Evolutionary conservation across 1,139 yeast genomes (phyloP).

Genomic region (Candida anutae): DNA sequence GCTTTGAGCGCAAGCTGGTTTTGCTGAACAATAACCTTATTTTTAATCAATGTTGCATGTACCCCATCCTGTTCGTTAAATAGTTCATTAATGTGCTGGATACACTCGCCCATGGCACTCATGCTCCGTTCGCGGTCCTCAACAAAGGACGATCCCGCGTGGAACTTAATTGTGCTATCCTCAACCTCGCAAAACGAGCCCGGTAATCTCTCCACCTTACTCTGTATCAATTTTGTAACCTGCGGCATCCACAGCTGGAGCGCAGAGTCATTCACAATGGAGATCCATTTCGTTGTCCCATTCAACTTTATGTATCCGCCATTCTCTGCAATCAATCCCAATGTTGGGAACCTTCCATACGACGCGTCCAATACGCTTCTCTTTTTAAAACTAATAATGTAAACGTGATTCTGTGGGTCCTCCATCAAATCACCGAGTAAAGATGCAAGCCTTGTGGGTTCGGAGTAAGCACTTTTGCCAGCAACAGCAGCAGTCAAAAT

Average conservation of each 20-base stretch:
- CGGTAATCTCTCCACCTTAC: constrained; percentile 72
- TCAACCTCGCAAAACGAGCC: constrained; percentile 67
- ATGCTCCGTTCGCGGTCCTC: constrained; percentile 64
- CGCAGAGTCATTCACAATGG: constrained; percentile 48
- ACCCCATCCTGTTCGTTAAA: constrained; percentile 47
- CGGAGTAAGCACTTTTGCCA: constrained; percentile 24
- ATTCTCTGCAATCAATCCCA: constrained; percentile 85
- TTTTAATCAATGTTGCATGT: constrained; percentile 71
- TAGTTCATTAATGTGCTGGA: constrained; percentile 76
- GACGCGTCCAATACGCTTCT: constrained; percentile 57
- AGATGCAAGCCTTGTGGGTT: constrained; percentile 42
- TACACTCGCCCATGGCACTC: constrained; percentile 73
- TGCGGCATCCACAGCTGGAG: constrained; percentile 54
- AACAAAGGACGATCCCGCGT: constrained; percentile 50
- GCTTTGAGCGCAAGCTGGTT: constrained; percentile 47
- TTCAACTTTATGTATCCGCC: constrained; percentile 68
- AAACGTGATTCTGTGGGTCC: constrained; percentile 55
- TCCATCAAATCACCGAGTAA: constrained; percentile 42
- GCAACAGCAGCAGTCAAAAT: constrained; percentile 8
- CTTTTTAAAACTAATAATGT: constrained; percentile 59
- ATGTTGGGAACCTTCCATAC: constrained; percentile 56
- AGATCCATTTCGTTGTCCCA: constrained; percentile 53
- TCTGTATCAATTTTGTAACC: constrained; percentile 50
- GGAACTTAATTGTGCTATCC: constrained; percentile 70
- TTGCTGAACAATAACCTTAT: constrained; percentile 62